Conservation (phyloP, 2,329 filamentous ascomycete species). For the Fusarium sp. region DNA sequence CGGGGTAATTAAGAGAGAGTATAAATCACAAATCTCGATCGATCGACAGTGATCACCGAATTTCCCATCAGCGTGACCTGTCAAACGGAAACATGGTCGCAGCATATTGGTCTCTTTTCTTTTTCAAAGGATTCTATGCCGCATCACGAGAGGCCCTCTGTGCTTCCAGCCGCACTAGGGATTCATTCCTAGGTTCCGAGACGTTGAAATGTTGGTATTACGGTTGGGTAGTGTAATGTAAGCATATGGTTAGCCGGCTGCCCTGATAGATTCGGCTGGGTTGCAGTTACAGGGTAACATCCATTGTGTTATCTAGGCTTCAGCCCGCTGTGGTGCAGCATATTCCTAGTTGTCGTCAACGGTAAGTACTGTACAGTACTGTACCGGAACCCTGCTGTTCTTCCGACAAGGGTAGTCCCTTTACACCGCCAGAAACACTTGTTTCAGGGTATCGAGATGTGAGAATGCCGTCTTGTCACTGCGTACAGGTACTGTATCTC, state of each 20-base stretch:
- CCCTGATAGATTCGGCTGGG: not conserved
- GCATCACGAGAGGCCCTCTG: constrained; percentile 33
- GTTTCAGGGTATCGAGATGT: constrained; percentile 40
- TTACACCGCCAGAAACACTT: constrained; percentile 38
- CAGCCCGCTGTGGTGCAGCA: not conserved
- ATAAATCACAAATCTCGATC: constrained; percentile 40
- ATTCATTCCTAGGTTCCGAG: constrained; percentile 24
- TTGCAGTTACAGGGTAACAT: constrained; percentile 24
- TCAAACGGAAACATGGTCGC: constrained; percentile 26
- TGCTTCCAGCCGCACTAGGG: constrained; percentile 20
- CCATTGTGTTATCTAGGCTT: not conserved
- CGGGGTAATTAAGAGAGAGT: constrained; percentile 1
- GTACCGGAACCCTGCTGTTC: constrained; percentile 8
- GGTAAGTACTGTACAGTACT: too few relatives aligned
- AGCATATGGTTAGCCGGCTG: not conserved
- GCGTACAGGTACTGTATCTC: not conserved
- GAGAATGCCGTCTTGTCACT: not conserved
- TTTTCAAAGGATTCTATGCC: constrained; percentile 1
- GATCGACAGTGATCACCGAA: constrained; percentile 39
- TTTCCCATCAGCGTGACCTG: constrained; percentile 29
- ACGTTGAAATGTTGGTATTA: constrained; percentile 2
- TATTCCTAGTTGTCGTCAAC: not conserved
- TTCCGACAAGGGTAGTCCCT: constrained; percentile 24
- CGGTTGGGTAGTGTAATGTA: not conserved
- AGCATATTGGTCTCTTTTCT: constrained; percentile 24